These are phyloP conservation scores for Posidonia oceanica DNA, from an alignment of 116 monocot species.

Conservation along the genomic window DNA sequence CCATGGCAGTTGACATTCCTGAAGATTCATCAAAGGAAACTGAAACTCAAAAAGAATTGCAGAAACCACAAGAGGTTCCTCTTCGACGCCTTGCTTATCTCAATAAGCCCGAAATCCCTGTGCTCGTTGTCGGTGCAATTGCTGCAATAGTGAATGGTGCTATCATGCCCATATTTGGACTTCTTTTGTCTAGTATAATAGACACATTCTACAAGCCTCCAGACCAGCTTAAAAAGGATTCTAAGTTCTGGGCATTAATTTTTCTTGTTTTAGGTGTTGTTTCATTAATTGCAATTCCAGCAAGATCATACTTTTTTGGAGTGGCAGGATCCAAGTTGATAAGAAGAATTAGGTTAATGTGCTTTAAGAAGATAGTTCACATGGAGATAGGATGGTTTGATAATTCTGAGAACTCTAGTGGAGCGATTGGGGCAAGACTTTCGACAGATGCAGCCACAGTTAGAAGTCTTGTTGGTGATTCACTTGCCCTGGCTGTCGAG, in stretches of 20 bases:
- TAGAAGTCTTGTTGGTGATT: slow-evolving; percentile 22
- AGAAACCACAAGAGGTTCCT: slow-evolving; percentile 6
- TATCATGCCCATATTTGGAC: slow-evolving; percentile 45
- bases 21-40: not conserved
- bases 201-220: slow-evolving; percentile 48
- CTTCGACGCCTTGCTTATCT: slow-evolving; percentile 27
- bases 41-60: not conserved
- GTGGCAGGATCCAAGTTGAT: slow-evolving; percentile 61
- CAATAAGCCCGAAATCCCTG: slow-evolving; percentile 54
- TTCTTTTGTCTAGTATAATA: slow-evolving; percentile 36
- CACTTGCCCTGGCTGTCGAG: slow-evolving; percentile 12
- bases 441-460: slow-evolving; percentile 17
- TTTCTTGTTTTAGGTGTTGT: slow-evolving; percentile 22
- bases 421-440: slow-evolving; percentile 15
- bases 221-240: slow-evolving; percentile 25
- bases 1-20: not conserved
- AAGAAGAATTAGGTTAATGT: slow-evolving; percentile 35
- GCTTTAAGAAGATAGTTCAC: slow-evolving; percentile 49
- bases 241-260: slow-evolving; percentile 50
- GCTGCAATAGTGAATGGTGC: slow-evolving; percentile 36
- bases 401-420: slow-evolving; percentile 45
- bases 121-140: slow-evolving; percentile 32
- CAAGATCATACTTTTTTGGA: slow-evolving; percentile 38
- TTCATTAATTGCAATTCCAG: slow-evolving; percentile 15
- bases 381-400: slow-evolving; percentile 76